Evolutionary conservation across 805 yeast genomes (phyloP).

Genomic region (Tetrapisispora iriomotensis): DNA sequence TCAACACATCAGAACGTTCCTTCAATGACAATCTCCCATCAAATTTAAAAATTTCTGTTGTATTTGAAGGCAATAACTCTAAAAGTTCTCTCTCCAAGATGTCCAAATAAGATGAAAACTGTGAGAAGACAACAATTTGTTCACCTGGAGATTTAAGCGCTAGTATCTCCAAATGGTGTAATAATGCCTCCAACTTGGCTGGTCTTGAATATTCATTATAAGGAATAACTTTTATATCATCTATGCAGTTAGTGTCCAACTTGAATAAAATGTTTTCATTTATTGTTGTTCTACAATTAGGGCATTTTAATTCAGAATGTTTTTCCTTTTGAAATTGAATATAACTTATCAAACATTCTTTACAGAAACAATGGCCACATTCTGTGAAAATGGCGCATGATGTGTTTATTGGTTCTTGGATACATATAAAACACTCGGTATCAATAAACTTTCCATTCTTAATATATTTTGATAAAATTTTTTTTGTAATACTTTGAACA

Average conservation of each 20-base stretch:
- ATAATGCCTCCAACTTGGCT: slow-evolving; percentile 61
- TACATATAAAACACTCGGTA: slow-evolving; percentile 80
- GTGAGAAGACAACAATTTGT: slow-evolving; percentile 82
- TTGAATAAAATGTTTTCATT: slow-evolving; percentile 37
- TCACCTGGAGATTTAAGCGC: slow-evolving; percentile 51
- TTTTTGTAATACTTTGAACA: slow-evolving; percentile 1
- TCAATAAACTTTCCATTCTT: slow-evolving; percentile 28
- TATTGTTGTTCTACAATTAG: slow-evolving; percentile 58
- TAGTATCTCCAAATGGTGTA: slow-evolving; percentile 46
- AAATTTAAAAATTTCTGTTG: slow-evolving; percentile 46
- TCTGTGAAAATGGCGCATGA: slow-evolving; percentile 51
- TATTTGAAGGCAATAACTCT: slow-evolving; percentile 33
- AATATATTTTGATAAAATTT: slow-evolving; percentile 21
- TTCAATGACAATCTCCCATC: slow-evolving; percentile 70
- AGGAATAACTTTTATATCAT: slow-evolving; percentile 9
- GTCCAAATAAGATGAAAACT: slow-evolving; percentile 76
- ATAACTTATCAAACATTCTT: slow-evolving; percentile 63
- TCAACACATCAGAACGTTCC: slow-evolving; percentile 53
- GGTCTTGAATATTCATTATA: slow-evolving; percentile 38
- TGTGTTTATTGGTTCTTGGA: slow-evolving; percentile 50
- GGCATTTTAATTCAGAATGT: slow-evolving; percentile 48
- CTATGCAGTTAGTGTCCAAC: slow-evolving; percentile 23
- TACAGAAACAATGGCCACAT: slow-evolving; percentile 77
- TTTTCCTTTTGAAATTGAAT: slow-evolving; percentile 52
- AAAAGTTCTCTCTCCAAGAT: slow-evolving; percentile 54